Evolutionary conservation across 768 basidiomycete genomes (phyloP).

Genomic region (Mycena rosella): DNA sequence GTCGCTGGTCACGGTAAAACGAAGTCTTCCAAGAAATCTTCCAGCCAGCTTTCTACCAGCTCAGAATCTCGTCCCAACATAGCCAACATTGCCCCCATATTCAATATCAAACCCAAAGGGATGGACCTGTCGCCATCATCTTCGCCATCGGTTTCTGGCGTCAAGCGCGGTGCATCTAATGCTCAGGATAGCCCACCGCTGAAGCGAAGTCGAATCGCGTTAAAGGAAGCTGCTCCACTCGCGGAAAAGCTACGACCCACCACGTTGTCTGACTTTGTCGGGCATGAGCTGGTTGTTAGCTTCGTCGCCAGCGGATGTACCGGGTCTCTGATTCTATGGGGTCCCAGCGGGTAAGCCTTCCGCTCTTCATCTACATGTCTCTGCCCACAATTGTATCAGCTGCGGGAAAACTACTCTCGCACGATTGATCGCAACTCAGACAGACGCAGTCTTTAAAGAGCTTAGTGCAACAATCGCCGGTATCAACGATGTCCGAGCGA

Average conservation of each 20-base stretch:
- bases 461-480: conserved; percentile 80
- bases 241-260: conserved; percentile 82
- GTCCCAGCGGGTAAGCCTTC: conserved; percentile 73
- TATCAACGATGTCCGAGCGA: conserved; percentile 76
- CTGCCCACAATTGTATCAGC: conserved; percentile 44
- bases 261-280: conserved; percentile 74
- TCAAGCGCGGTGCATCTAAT: conserved; percentile 20
- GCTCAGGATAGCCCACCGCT: conserved; percentile 26
- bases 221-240: conserved; percentile 62
- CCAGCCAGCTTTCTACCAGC: conserved; percentile 9
- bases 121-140: conserved; percentile 23
- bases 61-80: conserved; percentile 9
- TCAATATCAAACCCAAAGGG: conserved; percentile 32
- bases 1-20: not conserved
- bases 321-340: conserved; percentile 80
- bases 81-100: conserved; percentile 42
- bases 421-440: conserved; percentile 71
- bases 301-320: conserved; percentile 62
- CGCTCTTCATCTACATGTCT: not conserved
- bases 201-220: conserved; percentile 42
- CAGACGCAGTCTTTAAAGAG: conserved; percentile 77
- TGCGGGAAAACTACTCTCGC: conserved; percentile 86
- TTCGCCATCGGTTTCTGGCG: conserved; percentile 13
- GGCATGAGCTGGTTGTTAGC: conserved; percentile 57
- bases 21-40: conserved; percentile 14